Conservation (phyloP, 257 asterid species). For the Scutellaria galericulata region DNA sequence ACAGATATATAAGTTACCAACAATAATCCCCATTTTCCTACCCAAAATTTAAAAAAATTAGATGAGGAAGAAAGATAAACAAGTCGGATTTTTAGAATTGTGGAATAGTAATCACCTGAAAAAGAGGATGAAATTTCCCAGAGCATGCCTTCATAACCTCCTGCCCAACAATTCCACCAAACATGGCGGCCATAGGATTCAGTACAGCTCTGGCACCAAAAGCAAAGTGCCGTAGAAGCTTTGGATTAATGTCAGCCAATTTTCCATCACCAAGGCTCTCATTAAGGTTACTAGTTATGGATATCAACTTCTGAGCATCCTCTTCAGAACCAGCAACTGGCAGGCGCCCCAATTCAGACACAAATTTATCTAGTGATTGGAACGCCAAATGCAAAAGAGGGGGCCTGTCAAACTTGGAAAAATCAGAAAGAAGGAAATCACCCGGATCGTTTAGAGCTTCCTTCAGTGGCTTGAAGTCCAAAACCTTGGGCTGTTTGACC, state of each 20-base stretch:
- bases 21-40: not conserved
- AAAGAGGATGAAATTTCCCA: slow-evolving; percentile 92
- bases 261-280: slow-evolving; percentile 69
- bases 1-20: slow-evolving; percentile 14
- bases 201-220: slow-evolving; percentile 91
- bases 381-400: slow-evolving; percentile 93
- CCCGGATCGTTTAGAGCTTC: slow-evolving; percentile 87
- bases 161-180: slow-evolving; percentile 97
- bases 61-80: not conserved
- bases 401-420: slow-evolving; percentile 90
- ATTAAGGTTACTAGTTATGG: slow-evolving; percentile 64
- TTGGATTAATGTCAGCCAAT: slow-evolving; percentile 71
- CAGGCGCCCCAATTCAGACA: slow-evolving; percentile 62
- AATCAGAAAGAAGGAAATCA: slow-evolving; percentile 89
- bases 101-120: slow-evolving; percentile 59
- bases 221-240: slow-evolving; percentile 74
- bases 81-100: slow-evolving; percentile 7
- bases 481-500: slow-evolving; percentile 85
- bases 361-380: slow-evolving; percentile 78
- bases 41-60: not conserved
- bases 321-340: slow-evolving; percentile 93
- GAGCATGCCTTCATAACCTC: slow-evolving; percentile 98
- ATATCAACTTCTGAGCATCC: slow-evolving; percentile 78
- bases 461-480: slow-evolving; percentile 80
- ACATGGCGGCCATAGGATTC: slow-evolving; percentile 98